Evolutionary conservation across 371 early-diverging fungal genomes (phyloP), one percentile per base, ranked within the genome.

Genomic region (Catenaria anguillulae): DNA sequence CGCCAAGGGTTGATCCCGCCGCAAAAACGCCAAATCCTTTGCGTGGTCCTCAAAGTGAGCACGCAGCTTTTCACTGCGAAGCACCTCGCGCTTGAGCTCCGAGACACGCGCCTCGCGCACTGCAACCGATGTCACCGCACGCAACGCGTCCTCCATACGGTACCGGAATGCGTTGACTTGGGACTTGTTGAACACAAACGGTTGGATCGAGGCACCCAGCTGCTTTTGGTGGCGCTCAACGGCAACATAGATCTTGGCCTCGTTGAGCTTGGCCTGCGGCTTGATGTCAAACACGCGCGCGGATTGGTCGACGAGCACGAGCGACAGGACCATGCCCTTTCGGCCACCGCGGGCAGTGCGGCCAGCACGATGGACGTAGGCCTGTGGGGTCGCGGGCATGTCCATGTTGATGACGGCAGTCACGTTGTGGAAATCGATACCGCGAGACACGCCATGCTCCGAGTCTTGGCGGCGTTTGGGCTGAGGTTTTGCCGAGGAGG

Each of bases 321-420:
- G 90, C 45, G 88, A 88, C 62, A 95, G 73, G 46, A 89, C 84
- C 80, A 88, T 92, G 33, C 96, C 96, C 60, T 81, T 82, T 62
- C 84, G 80, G 5, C 90, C 90, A 29, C 93, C 96, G 31, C 97
- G 84, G 2, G 93, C 99, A 0, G 98, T 97, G 61, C 99, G 83
- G 8, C 99, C 99, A 23, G 97, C 84, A 36, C 98, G 88, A 75
- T 99, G 98, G 63, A 85, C 86, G 70, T 97, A 99, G 23, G 93
- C 77, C 63, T 88, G 82, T n/a, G 88, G 81, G 0, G 92, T 84
- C 2, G 64, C 71, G 31, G 99, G 98, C 66, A 99, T 85, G 70
- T 99, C 99, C 80, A 97, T 96, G 75, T 99, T 99, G 76, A 98
- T 85, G 36, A 99, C 98, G 0, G 91, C 85, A 1, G 86, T 83